A percentile compares a stretch with the other conserved stretches of the same genome.
These are phyloP conservation scores for Brassica napus DNA, from an alignment of 345 rosid species.

Conservation along the genomic window DNA sequence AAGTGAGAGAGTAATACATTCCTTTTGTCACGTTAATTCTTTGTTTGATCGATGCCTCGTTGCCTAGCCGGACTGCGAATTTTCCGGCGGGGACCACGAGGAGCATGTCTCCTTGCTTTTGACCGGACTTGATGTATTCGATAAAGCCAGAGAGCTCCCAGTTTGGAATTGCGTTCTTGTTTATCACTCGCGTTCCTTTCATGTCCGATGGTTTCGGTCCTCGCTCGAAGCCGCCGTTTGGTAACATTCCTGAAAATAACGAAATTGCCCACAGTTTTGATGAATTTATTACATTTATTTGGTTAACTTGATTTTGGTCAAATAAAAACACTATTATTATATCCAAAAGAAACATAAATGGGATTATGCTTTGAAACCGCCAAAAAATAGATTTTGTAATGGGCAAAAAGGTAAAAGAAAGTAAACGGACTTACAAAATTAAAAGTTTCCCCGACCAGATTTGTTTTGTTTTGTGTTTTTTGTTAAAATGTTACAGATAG, in stretches of 20 bases:
- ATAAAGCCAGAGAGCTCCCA: conserved; percentile 83
- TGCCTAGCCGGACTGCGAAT: conserved; percentile 75
- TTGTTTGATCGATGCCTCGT: conserved; percentile 88
- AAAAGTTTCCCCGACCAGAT: not conserved
- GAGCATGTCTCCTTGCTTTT: conserved; percentile 93
- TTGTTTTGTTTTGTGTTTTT: not conserved
- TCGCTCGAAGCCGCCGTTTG: conserved; percentile 77
- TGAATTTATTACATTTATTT: not conserved
- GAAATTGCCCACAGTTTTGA: not conserved
- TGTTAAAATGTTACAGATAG: not conserved
- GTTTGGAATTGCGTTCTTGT: conserved; percentile 54
- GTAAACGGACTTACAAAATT: not conserved
- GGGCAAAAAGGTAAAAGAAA: not conserved
- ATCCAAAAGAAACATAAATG: not conserved
- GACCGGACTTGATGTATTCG: conserved; percentile 86
- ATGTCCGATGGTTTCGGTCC: conserved; percentile 61
- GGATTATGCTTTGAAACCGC: not conserved
- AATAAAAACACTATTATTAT: not conserved
- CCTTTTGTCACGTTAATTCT: conserved; percentile 52
- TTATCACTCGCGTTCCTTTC: conserved; percentile 65
- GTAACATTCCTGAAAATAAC: conserved; percentile 53
- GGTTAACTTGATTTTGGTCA: not conserved
- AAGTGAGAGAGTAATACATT: conserved; percentile 69
- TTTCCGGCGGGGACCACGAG: conserved; percentile 85
- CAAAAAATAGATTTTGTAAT: not conserved